Percentiles rank a stretch among this genome's conserved stretches.
phyloP scores from a whole-genome alignment of 2,329 filamentous ascomycete genomes.

The Atkinsonella texensis region DNA sequence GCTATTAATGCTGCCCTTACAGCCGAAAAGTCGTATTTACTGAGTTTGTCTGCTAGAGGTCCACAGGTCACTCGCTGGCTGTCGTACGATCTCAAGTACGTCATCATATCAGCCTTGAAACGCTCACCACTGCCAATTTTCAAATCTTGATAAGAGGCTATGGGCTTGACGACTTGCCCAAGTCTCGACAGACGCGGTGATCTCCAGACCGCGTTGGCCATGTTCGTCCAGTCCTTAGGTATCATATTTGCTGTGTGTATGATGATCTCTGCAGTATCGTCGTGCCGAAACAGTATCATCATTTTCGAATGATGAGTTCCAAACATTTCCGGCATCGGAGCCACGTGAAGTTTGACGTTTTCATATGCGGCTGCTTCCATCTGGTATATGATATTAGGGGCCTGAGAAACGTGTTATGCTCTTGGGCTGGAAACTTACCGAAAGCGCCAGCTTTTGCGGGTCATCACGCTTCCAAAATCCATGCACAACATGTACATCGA shows the following conservation, averaged over 20 bases:
- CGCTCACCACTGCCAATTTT: slow-evolving; percentile 46
- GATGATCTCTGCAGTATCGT: slow-evolving; percentile 63
- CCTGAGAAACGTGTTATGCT: too few relatives aligned
- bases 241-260: slow-evolving; percentile 93
- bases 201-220: slow-evolving; percentile 74
- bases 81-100: slow-evolving; percentile 62
- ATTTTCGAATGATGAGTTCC: slow-evolving; percentile 84
- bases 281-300: slow-evolving; percentile 69
- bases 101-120: slow-evolving; percentile 66
- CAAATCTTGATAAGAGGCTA: slow-evolving; percentile 5
- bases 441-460: slow-evolving; percentile 39
- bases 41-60: slow-evolving; percentile 44
- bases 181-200: slow-evolving; percentile 56
- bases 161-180: not conserved
- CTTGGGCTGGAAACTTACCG: slow-evolving; percentile 30
- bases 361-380: slow-evolving; percentile 37
- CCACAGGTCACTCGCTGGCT: slow-evolving; percentile 38
- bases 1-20: slow-evolving; percentile 64
- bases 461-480: slow-evolving; percentile 59
- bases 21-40: slow-evolving; percentile 53
- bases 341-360: slow-evolving; percentile 60
- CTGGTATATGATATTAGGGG: slow-evolving; percentile 4
- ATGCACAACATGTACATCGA: slow-evolving; percentile 45
- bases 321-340: slow-evolving; percentile 72
- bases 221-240: slow-evolving; percentile 72